Conservation (phyloP, 257 asterid species). For the Ophiorrhiza pumila region DNA sequence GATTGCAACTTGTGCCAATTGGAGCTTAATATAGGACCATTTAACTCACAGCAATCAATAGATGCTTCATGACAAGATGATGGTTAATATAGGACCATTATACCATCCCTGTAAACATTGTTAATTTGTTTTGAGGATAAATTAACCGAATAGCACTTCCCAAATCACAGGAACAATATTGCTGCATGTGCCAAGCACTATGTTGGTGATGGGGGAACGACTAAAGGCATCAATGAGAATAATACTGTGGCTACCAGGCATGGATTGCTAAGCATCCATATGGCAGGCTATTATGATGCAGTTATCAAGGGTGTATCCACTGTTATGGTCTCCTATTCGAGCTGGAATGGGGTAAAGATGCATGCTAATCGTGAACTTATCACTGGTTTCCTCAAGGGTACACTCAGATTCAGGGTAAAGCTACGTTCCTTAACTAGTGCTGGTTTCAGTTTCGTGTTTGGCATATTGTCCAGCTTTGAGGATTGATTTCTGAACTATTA, state of each 20-base stretch:
- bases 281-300: constrained; percentile 55
- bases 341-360: constrained; percentile 74
- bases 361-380: constrained; percentile 60
- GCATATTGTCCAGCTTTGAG: neutral
- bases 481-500: neutral
- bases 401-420: constrained; percentile 45
- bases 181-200: constrained; percentile 67
- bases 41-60: no score
- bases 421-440: neutral
- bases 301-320: constrained; percentile 61
- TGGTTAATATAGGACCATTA: neutral
- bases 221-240: constrained; percentile 58
- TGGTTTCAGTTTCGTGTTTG: neutral
- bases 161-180: constrained; percentile 34
- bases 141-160: no score
- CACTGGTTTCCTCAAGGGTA: constrained; percentile 61
- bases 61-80: neutral
- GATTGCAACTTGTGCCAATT: no score
- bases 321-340: constrained; percentile 69
- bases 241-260: constrained; percentile 42
- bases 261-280: constrained; percentile 54
- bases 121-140: neutral
- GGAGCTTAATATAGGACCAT: no score
- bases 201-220: constrained; percentile 81
- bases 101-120: neutral